Evolutionary conservation across 2,329 filamentous ascomycete genomes (phyloP).

Genomic region (Aspergillus nomiae): DNA sequence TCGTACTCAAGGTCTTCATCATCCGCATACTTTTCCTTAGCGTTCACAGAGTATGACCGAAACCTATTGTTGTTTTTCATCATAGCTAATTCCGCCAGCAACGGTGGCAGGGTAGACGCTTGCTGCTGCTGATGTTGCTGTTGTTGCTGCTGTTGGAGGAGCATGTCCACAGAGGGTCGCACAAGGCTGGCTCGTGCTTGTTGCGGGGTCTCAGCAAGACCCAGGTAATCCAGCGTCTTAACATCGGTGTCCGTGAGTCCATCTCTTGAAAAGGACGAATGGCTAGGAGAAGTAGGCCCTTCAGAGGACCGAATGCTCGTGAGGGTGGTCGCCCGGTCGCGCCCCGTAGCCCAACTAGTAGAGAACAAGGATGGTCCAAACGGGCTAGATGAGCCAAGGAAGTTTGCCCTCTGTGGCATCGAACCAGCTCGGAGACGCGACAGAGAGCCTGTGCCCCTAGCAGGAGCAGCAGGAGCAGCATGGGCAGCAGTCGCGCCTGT

Average conservation of each 20-base stretch:
- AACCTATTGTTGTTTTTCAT: constrained; percentile 83
- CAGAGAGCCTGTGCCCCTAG: constrained; percentile 70
- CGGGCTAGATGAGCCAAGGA: constrained; percentile 61
- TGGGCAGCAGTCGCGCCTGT: constrained; percentile 42
- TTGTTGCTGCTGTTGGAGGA: constrained; percentile 55
- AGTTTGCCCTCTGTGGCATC: constrained; percentile 84
- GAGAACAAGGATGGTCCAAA: constrained; percentile 90
- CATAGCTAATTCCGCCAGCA: constrained; percentile 74
- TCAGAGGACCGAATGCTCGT: constrained; percentile 88
- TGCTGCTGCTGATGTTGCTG: constrained; percentile 47
- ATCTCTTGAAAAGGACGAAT: constrained; percentile 83
- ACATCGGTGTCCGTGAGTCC: constrained; percentile 85
- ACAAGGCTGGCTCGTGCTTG: constrained; percentile 72
- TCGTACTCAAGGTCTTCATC: constrained; percentile 79
- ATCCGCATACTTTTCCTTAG: constrained; percentile 94
- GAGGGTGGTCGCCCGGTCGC: constrained; percentile 83
- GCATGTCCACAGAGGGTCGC: constrained; percentile 57
- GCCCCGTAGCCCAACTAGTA: constrained; percentile 78
- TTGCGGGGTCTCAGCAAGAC: constrained; percentile 90
- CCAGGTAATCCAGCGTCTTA: constrained; percentile 91
- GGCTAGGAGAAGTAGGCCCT: constrained; percentile 80
- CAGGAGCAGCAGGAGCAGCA: constrained; percentile 39
- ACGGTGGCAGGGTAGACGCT: constrained; percentile 56
- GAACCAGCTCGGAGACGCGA: constrained; percentile 89
- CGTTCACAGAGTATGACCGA: constrained; percentile 97